Evolutionary conservation across 306 rosid species (phyloP), one percentile per base, ranked within the genome.

Genomic region (Cicer judaicum): DNA sequence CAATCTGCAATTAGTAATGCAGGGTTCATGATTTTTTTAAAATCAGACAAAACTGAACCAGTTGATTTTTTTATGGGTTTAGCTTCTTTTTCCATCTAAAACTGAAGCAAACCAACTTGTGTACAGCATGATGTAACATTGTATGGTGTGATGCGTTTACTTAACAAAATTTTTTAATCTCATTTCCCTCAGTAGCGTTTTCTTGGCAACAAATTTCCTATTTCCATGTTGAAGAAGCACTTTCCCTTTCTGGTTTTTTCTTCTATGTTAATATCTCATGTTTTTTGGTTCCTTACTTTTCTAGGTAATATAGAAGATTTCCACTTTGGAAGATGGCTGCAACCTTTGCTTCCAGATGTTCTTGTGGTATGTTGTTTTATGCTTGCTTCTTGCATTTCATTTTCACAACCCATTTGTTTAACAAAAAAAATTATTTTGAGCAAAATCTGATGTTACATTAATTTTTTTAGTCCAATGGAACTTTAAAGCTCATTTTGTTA

Each of bases 331-430:
- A 55, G 36, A 76, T 81, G 85, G 81, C 81, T 64, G 75, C 85
- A 64, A 39, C 49, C 38, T 81, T 81, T 70, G 85, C 85, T 81
- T 76, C 85, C 52, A 81, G 69, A 76, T 76, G 75, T 13, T 71
- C 85, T 56, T 78, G 75, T 29, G 85, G 85, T 81, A 70, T 46
- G 70, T 48, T 54, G 12, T 36, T 7, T 2, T 41, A 1, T 42
- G 3, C 8, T 49, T 49, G 49, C 44, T 48, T 63, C 36, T 50
- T 15, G 54, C 19, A 14, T 64, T 75, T 41, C 71, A 52, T 44
- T 66, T 56, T 39, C 55, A 55, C 54, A 21, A 19, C 19, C 14
- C 38, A 57, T 12, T 57, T 54, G 16, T 6, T 66, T 13, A 18
- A 18, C 36, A n/a, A 39, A 3, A 63, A 8, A 40, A 38, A 40